These are phyloP conservation scores for Panicum hallii DNA, from an alignment of 202 grass and related monocot genomes.

Conservation along the genomic window DNA sequence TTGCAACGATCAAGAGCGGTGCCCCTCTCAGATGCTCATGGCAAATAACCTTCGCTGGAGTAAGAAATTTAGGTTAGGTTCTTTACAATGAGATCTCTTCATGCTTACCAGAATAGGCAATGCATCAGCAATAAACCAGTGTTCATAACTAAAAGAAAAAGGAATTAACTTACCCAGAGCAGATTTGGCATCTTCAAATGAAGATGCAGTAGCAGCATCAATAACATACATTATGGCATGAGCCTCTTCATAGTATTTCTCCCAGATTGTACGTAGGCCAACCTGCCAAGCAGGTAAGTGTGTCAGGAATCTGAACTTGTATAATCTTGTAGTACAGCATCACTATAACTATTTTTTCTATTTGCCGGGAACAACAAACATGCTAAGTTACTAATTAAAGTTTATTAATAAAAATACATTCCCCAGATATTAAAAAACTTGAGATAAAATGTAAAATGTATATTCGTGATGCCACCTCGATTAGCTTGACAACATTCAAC, in stretches of 20 bases:
- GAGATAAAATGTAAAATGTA: constrained; percentile 9
- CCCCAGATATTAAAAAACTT: neutral
- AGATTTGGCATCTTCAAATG: constrained; percentile 88
- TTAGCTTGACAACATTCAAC: constrained; percentile 25
- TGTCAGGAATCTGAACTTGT: constrained; percentile 32
- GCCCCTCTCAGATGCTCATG: constrained; percentile 86
- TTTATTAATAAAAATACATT: neutral
- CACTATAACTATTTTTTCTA: too few species aligned
- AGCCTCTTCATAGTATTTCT: constrained; percentile 96
- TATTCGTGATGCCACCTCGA: neutral
- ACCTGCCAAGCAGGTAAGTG: constrained; percentile 49
- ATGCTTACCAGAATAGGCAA: constrained; percentile 24
- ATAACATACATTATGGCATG: constrained; percentile 95
- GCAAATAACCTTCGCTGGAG: constrained; percentile 79
- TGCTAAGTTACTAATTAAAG: too few species aligned
- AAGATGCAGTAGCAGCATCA: constrained; percentile 69
- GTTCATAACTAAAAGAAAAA: constrained; percentile 5
- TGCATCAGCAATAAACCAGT: constrained; percentile 6
- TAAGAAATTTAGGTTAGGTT: constrained; percentile 37
- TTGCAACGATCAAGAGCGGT: constrained; percentile 83
- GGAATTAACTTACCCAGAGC: constrained; percentile 53
- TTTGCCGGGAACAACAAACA: too few species aligned
- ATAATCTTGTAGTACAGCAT: neutral
- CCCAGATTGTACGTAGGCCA: constrained; percentile 94
- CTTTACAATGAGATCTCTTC: constrained; percentile 2